phyloP scores from a whole-genome alignment of 2,329 filamentous ascomycete species.

The Diaporthe citri region DNA sequence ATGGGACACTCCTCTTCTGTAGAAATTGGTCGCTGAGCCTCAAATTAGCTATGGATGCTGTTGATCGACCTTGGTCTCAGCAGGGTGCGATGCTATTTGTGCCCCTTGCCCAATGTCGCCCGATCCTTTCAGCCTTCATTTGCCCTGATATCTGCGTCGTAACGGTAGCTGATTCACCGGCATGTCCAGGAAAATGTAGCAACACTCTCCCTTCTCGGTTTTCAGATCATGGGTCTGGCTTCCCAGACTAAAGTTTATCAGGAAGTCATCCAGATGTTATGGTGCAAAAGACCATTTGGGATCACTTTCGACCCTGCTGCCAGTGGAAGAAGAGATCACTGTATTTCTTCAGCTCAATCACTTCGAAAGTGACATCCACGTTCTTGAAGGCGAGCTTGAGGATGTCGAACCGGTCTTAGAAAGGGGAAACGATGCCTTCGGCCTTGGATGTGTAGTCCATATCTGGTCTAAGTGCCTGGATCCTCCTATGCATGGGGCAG shows the following conservation, averaged over 20 bases:
- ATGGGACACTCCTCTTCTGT: too few species aligned
- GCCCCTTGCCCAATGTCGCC: too few species aligned
- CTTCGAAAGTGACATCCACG: not conserved
- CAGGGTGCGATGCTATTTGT: too few species aligned
- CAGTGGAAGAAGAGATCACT: not conserved
- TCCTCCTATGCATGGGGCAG: not conserved
- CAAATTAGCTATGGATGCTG: too few species aligned
- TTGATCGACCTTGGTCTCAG: too few species aligned
- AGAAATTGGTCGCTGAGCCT: too few species aligned
- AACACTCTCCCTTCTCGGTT: too few species aligned
- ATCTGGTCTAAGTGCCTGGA: constrained; percentile 4
- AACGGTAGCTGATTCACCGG: too few species aligned
- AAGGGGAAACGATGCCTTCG: not conserved
- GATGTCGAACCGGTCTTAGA: not conserved
- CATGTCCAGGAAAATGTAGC: too few species aligned
- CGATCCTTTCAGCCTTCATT: too few species aligned
- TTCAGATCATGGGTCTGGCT: too few species aligned
- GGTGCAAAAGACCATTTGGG: not conserved
- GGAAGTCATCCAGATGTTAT: not conserved
- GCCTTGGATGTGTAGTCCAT: not conserved
- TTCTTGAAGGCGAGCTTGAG: not conserved
- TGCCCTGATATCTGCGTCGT: too few species aligned
- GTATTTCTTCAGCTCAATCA: not conserved
- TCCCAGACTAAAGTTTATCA: not conserved
- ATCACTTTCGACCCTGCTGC: not conserved